Evolutionary conservation across 371 early-diverging fungal species (phyloP), one percentile per base, ranked within the genome.

Genomic region (Zopfochytrium polystomum): DNA sequence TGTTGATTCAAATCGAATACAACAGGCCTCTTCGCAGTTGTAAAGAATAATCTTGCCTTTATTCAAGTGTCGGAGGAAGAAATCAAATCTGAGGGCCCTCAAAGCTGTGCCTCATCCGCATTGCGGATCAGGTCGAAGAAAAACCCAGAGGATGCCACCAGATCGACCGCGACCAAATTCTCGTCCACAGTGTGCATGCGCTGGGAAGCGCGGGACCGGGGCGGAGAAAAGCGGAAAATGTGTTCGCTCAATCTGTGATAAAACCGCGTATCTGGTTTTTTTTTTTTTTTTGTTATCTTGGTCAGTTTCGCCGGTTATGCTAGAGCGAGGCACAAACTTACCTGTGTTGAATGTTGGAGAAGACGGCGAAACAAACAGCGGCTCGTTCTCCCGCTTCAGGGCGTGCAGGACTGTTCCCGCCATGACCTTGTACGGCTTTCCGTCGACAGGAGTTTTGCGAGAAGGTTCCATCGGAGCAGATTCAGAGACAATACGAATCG

Each of bases 131-230:
- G 43, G 52, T 68, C 59, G 53, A 63, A 66, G 57, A 60, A 74
- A 60, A 74, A 74, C n/a, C 59, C 58, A 18, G 69, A 61, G 43
- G 44, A 22, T 3, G 43, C 65, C 7, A 70, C 62, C n/a, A 65
- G 38, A n/a, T 34, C 49, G 6, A 32, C 61, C 18, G 70, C 56
- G 6, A 23, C 38, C 22, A 62, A 62, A 22, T 58, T 45, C 49
- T 74, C 74, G 42, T 74, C 68, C 13, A 74, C 71, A 3, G 75
- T 74, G 52, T 74, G 75, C n/a, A 71, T 43, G 34, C 48, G 26
- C 27, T 62, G 35, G n/a, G n/a, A n/a, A n/a, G n/a, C n/a, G 1
- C 26, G 47, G 33, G 43, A 44, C 2, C 63, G 51, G 34, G 55
- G 38, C 18, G 63, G 61, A 34, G 53, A 46, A 55, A 59, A 74